Conservation (phyloP, 306 rosid species). For the Potentilla sterilis region DNA sequence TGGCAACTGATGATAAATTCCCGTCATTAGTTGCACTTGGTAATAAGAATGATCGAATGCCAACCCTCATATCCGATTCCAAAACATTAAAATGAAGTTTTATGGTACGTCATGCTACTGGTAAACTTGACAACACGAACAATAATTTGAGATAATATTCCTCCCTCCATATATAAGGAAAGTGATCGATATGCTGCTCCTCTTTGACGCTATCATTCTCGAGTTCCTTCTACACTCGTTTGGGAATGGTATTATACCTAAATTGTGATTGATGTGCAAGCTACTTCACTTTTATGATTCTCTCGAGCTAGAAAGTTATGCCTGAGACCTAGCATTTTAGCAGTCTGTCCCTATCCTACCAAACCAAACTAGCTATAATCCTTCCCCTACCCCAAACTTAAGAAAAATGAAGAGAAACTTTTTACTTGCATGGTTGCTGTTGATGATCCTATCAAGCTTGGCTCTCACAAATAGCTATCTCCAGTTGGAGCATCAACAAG, state of each 20-base stretch:
- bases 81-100: no score
- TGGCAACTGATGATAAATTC: no score
- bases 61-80: no score
- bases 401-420: conserved; percentile 3
- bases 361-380: not conserved
- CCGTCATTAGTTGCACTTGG: no score
- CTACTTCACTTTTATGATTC: not conserved
- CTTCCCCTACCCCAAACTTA: not conserved
- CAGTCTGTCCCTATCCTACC: not conserved
- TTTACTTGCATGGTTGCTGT: conserved; percentile 7
- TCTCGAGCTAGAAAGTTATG: not conserved
- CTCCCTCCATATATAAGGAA: not conserved
- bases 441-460: conserved; percentile 11
- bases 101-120: no score
- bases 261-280: not conserved
- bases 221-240: not conserved
- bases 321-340: not conserved
- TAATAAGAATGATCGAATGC: no score
- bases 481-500: not conserved
- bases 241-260: not conserved
- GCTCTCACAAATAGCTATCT: not conserved
- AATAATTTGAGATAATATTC: not conserved
- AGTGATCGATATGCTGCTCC: not conserved
- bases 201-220: not conserved
- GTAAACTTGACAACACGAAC: not conserved